Evolutionary conservation across 139 green algal species (phyloP), one percentile per base, ranked within the genome.

Genomic region (Penium margaritaceum): DNA sequence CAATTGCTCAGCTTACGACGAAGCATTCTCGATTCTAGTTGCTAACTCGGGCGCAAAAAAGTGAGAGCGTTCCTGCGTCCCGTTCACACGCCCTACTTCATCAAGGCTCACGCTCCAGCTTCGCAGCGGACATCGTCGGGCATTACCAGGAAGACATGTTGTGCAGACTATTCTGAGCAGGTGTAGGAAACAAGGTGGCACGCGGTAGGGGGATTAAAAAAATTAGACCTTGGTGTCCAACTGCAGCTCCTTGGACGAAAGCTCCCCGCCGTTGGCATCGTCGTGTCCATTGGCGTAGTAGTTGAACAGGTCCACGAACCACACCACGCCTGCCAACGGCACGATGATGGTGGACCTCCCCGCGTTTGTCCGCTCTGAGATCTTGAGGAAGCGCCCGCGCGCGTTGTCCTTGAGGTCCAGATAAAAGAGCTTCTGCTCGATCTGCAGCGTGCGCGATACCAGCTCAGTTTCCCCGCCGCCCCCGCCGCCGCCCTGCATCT

Each of bases 391-490:
- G 15, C 72, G 53, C 32, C 83, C 83, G 29, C 83, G 55, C 6
- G 73, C 27, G n/a, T 88, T 88, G 1, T 82, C 72, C 51, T 86
- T 86, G 24, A 85, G 55, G 57, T 88, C 83, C 3, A 86, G 67
- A 39, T 85, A 88, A 41, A 88, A 88, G 43, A 88, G 41, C 55
- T 88, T 88, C 30, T 70, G 77, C 60, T 88, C 83, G 14, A 88
- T 68, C 75, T 86, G 77, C 44, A 79, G 65, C 7, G 72, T 72
- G 19, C 37, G 35, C 2, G 29, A 60, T 46, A 39, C 58, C 68
- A 81, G 51, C 70, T 81, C 75, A 37, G 30, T 46, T n/a, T 43
- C 35, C 6, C 35, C 61, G 19, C 61, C 36, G 19, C 61, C 35
- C 61, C 27, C 46, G 6, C 30, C 55, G 29, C 55, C 41, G 41